phyloP scores from a whole-genome alignment of 1,284 basidiomycete species.

The Trametes pubescens region DNA sequence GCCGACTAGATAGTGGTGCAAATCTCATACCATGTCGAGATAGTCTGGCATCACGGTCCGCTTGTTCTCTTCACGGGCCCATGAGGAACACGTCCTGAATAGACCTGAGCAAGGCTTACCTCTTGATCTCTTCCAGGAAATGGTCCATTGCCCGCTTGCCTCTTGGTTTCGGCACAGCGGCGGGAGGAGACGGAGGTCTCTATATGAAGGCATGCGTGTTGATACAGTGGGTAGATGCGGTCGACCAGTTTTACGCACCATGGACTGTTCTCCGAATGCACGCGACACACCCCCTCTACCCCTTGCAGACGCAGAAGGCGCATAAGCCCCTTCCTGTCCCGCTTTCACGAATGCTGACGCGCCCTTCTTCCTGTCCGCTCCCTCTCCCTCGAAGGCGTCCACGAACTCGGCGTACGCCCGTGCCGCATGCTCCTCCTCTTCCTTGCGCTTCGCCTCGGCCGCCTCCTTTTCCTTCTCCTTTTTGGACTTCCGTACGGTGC shows the following conservation, averaged over 20 bases:
- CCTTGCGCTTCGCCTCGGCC: constrained; percentile 85
- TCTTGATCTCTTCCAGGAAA: constrained; percentile 94
- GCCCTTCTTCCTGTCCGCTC: constrained; percentile 57
- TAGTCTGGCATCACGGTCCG: constrained; percentile 85
- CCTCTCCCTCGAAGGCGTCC: constrained; percentile 85
- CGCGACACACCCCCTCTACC: neutral
- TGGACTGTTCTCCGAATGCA: constrained; percentile 43
- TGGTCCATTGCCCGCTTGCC: constrained; percentile 94
- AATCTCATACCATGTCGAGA: constrained; percentile 69
- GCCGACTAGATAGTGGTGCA: neutral
- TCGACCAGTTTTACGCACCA: constrained; percentile 35
- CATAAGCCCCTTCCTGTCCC: constrained; percentile 62
- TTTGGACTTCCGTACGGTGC: constrained; percentile 77
- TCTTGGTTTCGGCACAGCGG: constrained; percentile 68
- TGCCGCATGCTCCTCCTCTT: constrained; percentile 83
- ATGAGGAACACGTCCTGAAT: neutral
- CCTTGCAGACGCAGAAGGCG: constrained; percentile 43
- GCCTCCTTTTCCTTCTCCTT: constrained; percentile 90
- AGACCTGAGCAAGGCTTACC: constrained; percentile 52
- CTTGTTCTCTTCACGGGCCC: constrained; percentile 77
- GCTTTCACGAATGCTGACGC: constrained; percentile 80
- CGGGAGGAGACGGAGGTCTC: constrained; percentile 64
- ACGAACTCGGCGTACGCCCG: constrained; percentile 88
- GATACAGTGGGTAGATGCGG: neutral
- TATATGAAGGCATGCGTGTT: neutral